Conservation (phyloP, 192 early-diverging fungal species). For the Coemansia sp. region DNA sequence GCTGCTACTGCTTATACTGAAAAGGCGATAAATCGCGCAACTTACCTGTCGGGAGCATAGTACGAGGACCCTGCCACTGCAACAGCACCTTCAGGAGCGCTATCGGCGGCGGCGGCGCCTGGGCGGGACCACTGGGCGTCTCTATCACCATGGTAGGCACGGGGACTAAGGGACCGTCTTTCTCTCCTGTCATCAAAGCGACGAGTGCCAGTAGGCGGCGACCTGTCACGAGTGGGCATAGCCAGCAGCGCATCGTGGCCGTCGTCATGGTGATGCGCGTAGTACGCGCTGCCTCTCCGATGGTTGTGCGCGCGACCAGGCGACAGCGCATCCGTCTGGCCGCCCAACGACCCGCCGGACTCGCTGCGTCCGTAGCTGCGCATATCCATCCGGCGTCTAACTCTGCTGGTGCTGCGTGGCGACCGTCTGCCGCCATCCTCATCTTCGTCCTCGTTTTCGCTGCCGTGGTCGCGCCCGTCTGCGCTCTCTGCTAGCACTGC, state of each 20-base stretch:
- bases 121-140: slow-evolving; percentile 7
- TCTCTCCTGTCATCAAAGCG: slow-evolving; percentile 9
- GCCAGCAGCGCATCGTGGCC: background rate
- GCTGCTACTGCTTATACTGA: background rate
- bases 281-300: background rate
- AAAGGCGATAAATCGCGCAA: background rate
- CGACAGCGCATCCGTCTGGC: background rate
- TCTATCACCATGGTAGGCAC: background rate
- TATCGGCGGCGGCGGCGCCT: background rate
- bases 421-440: slow-evolving; percentile 6
- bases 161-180: slow-evolving; percentile 30
- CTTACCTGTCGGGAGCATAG: slow-evolving; percentile 22
- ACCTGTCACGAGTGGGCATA: background rate
- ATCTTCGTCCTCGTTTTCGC: background rate
- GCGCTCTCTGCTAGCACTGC: slow-evolving; percentile 26
- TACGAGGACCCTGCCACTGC: background rate
- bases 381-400: slow-evolving; percentile 35
- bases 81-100: background rate
- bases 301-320: background rate
- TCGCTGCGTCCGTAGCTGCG: slow-evolving; percentile 43
- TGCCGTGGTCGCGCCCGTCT: background rate
- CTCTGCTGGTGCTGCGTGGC: slow-evolving; percentile 34
- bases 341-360: slow-evolving; percentile 13
- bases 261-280: background rate
- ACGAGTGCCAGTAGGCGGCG: background rate